phyloP scores from a whole-genome alignment of 345 rosid species.

The Hypericum androsaemum region DNA sequence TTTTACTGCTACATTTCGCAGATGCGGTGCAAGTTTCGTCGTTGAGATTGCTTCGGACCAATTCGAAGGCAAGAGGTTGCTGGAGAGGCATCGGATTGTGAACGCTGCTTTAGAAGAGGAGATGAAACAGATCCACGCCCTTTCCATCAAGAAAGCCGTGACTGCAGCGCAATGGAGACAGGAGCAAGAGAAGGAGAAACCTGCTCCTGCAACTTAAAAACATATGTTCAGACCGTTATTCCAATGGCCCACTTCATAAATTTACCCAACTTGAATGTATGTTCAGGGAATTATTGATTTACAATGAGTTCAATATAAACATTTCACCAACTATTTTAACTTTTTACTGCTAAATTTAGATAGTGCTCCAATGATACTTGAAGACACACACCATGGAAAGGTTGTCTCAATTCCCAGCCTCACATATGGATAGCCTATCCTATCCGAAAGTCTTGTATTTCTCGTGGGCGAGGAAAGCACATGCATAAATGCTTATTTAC shows the following conservation, averaged over 20 bases:
- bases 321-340: too few species aligned
- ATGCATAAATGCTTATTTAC: too few species aligned
- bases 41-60: constrained; percentile 62
- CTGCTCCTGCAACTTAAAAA: constrained; percentile 19
- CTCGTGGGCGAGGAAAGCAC: too few species aligned
- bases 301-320: too few species aligned
- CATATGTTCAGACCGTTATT: background rate
- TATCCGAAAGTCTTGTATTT: too few species aligned
- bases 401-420: too few species aligned
- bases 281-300: too few species aligned
- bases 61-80: constrained; percentile 78
- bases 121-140: constrained; percentile 86
- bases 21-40: constrained; percentile 78
- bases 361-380: too few species aligned
- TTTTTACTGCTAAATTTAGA: too few species aligned
- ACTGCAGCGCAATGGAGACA: constrained; percentile 69
- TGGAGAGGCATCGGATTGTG: constrained; percentile 76
- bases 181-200: constrained; percentile 38
- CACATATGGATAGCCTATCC: too few species aligned
- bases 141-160: constrained; percentile 66
- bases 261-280: too few species aligned
- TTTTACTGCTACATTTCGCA: constrained; percentile 13
- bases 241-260: background rate
- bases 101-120: constrained; percentile 72
- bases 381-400: too few species aligned